Base-by-base conservation (phyloP, 805 yeast genomes). In the Pichia gijzeniarum region DNA sequence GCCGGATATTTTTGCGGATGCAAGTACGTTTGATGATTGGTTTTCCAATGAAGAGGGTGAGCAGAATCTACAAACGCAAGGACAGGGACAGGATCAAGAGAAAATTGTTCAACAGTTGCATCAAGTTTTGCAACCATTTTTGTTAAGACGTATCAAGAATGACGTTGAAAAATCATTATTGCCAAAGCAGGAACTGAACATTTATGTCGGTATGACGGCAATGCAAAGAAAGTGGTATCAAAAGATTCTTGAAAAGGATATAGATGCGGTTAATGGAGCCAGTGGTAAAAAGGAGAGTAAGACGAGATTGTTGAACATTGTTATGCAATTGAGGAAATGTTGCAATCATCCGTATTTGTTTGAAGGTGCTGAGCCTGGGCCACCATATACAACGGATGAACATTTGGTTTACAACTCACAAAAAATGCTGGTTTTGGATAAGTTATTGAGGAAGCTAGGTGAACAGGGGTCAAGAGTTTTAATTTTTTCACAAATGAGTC, bases 311-410 rank as follows among this genome's bases (percentile, higher is more conserved):
- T 65, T 85, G 40, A 85, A 85, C 60, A 85, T 85, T 53, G 91
- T 84, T 40, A 85, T 85, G 95, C 95, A 85, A 61, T 69, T 85
- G 56, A 74, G 93, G 59, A 85, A 85, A 61, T 85, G 93, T 61
- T 85, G 91, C 65, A 85, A 85, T 56, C 95, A 85, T 65, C 95
- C 95, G 13, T 85, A 85, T 58, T 64, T 85, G 34, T 85, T 85
- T 56, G 93, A 85, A 60, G 95, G 95, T 37, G 93, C 91, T 1
- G 95, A 85, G 58, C 93, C 93, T 1, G 95, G 95, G 12, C 95
- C 95, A 17, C 95, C 95, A 19, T 85, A 70, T 55, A 85, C 93
- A 8, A 85, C 91, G 0, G 95, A 85, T 62, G 93, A 85, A 59
- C 95, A 85, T 65, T 70, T 85, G 60, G 80, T 85, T 30, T 82